Conservation (phyloP, 169 alveolate species). For the Theileria sp. region DNA sequence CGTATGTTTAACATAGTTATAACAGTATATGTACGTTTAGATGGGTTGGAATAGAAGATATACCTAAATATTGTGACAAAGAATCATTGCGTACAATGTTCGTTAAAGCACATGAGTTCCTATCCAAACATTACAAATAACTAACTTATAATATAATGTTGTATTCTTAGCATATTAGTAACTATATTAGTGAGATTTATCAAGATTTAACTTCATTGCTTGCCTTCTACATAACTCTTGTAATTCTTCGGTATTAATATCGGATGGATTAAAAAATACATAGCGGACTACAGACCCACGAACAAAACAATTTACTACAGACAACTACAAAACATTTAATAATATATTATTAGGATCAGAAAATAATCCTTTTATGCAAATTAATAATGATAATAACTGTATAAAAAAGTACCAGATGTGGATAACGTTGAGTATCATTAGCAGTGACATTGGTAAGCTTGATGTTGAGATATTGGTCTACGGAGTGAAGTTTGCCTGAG, state of each 20-base stretch:
- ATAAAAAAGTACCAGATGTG: slow-evolving; percentile 81
- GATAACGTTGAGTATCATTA: slow-evolving; percentile 85
- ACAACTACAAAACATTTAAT: slow-evolving; percentile 25
- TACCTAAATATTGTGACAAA: slow-evolving; percentile 49
- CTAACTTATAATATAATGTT: not conserved
- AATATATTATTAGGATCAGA: not conserved
- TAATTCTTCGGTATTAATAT: slow-evolving; percentile 86
- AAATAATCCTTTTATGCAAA: not conserved
- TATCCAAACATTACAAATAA: slow-evolving; percentile 8
- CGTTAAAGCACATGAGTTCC: slow-evolving; percentile 28
- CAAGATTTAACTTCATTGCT: slow-evolving; percentile 67
- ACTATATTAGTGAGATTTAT: slow-evolving; percentile 41
- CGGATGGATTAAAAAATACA: slow-evolving; percentile 86
- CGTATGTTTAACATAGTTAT: slow-evolving; percentile 28
- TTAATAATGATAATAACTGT: not conserved
- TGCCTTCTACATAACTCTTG: slow-evolving; percentile 88
- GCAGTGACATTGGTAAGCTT: slow-evolving; percentile 88
- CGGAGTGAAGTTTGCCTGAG: slow-evolving; percentile 88
- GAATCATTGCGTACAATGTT: slow-evolving; percentile 53
- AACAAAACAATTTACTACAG: slow-evolving; percentile 89
- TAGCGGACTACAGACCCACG: slow-evolving; percentile 94
- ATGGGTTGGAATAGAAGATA: slow-evolving; percentile 42
- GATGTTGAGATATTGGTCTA: slow-evolving; percentile 90
- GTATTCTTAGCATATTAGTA: not conserved
- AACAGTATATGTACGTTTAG: slow-evolving; percentile 7